phyloP scores from a whole-genome alignment of 1,284 basidiomycete species.

The Pterulicium gracile region DNA sequence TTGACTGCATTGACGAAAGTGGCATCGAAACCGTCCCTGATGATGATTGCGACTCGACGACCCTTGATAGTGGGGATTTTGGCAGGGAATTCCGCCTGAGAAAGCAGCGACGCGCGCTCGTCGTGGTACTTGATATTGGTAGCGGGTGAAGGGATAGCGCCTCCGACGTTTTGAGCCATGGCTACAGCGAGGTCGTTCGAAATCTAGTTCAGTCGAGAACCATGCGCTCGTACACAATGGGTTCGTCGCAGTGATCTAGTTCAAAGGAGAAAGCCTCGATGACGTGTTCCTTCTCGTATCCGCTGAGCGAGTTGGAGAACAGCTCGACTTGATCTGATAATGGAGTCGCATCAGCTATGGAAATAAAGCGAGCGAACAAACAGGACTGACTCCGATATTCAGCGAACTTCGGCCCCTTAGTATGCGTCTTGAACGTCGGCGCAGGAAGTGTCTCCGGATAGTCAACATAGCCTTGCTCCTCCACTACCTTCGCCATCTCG shows the following conservation, averaged over 20 bases:
- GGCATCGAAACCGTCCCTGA: conserved; percentile 65
- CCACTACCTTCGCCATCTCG: too few species aligned
- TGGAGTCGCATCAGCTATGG: too few species aligned
- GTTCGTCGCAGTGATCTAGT: conserved; percentile 69
- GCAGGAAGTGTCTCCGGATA: too few species aligned
- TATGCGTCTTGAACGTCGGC: too few species aligned
- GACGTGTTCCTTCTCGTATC: conserved; percentile 59
- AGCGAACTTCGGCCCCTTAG: conserved; percentile 61
- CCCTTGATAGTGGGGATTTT: conserved; percentile 54
- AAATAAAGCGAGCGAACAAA: too few species aligned
- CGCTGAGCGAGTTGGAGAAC: conserved; percentile 68
- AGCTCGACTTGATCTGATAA: conserved; percentile 49
- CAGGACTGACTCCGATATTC: too few species aligned
- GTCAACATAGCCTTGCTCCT: too few species aligned
- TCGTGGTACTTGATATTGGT: conserved; percentile 46
- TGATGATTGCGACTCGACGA: conserved; percentile 63
- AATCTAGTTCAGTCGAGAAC: conserved; percentile 57
- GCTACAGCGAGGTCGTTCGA: conserved; percentile 57
- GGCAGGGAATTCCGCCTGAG: conserved; percentile 47
- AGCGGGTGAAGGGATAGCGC: conserved; percentile 41
- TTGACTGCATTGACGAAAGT: conserved; percentile 47
- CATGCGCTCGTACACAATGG: conserved; percentile 55
- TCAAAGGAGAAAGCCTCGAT: conserved; percentile 65
- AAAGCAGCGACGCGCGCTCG: conserved; percentile 39
- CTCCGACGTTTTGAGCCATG: conserved; percentile 57